Conservation (phyloP, 495 filamentous ascomycete genomes). For the Penicillium chermesinum region DNA sequence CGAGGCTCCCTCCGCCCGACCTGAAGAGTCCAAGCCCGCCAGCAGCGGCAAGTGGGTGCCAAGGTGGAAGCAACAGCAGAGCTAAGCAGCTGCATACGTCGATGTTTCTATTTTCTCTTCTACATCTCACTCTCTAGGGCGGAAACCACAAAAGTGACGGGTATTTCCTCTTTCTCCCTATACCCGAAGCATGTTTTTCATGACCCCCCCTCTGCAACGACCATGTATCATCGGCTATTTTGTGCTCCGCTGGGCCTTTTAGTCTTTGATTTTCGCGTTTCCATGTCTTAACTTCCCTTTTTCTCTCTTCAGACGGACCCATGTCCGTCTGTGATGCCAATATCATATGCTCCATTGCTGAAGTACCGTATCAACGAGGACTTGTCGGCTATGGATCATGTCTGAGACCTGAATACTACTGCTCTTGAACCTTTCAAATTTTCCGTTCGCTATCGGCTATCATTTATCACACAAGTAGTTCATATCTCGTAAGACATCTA, state of each 20-base stretch:
- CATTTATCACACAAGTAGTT: no score
- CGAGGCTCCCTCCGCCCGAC: conserved; percentile 16
- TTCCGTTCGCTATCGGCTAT: no score
- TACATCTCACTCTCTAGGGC: conserved; percentile 16
- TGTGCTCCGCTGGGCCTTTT: conserved; percentile 7
- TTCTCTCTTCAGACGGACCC: conserved; percentile 12
- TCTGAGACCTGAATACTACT: conserved; percentile 8
- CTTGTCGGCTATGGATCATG: conserved; percentile 13
- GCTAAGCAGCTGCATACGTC: conserved; percentile 22
- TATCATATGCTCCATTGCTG: conserved; percentile 12
- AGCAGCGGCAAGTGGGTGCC: conserved; percentile 39
- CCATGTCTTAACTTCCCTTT: conserved; percentile 18
- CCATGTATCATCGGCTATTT: conserved; percentile 26
- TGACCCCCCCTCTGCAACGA: conserved; percentile 27
- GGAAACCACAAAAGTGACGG: conserved; percentile 27
- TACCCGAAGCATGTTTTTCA: conserved; percentile 28
- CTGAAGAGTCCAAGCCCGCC: conserved; percentile 31
- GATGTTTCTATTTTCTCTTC: conserved; percentile 17
- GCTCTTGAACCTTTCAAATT: not conserved
- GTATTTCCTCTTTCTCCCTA: conserved; percentile 18
- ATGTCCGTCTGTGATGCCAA: conserved; percentile 23
- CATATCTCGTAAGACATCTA: no score
- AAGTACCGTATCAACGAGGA: conserved; percentile 8
- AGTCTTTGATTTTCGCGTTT: conserved; percentile 15
- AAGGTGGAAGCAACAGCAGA: conserved; percentile 40